Conservation (phyloP, 2,329 filamentous ascomycete genomes). For the Colletotrichum sublineola region DNA sequence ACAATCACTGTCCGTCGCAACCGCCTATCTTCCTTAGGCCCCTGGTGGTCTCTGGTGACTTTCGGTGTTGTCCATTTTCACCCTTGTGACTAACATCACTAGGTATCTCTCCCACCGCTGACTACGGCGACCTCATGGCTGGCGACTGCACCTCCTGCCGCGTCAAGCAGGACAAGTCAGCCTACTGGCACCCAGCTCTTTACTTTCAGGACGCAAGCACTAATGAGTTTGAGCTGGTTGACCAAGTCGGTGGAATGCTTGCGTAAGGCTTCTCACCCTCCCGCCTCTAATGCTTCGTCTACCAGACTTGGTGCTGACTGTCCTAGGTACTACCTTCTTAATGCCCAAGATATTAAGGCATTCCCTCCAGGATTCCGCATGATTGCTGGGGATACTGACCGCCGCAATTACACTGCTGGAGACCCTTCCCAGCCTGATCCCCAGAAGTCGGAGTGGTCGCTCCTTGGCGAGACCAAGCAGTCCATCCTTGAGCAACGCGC, state of each 20-base stretch:
- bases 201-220: constrained; percentile 80
- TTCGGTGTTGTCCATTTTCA: not conserved
- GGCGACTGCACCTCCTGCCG: constrained; percentile 85
- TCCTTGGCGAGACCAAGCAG: constrained; percentile 74
- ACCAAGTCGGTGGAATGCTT: constrained; percentile 85
- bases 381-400: constrained; percentile 79
- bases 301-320: constrained; percentile 18
- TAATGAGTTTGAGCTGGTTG: constrained; percentile 76
- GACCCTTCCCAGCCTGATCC: constrained; percentile 75
- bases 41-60: not conserved
- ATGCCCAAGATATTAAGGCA: constrained; percentile 73
- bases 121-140: constrained; percentile 67
- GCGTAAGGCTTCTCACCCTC: constrained; percentile 69
- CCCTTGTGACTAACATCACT: constrained; percentile 43
- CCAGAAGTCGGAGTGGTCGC: constrained; percentile 77
- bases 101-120: constrained; percentile 76
- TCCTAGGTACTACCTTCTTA: constrained; percentile 85
- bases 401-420: constrained; percentile 78
- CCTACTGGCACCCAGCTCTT: constrained; percentile 85
- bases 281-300: constrained; percentile 7
- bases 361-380: constrained; percentile 86
- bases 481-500: constrained; percentile 81
- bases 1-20: not conserved
- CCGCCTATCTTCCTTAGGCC: not conserved
- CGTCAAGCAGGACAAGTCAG: constrained; percentile 85